These are phyloP conservation scores for Telfairia occidentalis DNA, from an alignment of 331 rosid species.

Conservation along the genomic window DNA sequence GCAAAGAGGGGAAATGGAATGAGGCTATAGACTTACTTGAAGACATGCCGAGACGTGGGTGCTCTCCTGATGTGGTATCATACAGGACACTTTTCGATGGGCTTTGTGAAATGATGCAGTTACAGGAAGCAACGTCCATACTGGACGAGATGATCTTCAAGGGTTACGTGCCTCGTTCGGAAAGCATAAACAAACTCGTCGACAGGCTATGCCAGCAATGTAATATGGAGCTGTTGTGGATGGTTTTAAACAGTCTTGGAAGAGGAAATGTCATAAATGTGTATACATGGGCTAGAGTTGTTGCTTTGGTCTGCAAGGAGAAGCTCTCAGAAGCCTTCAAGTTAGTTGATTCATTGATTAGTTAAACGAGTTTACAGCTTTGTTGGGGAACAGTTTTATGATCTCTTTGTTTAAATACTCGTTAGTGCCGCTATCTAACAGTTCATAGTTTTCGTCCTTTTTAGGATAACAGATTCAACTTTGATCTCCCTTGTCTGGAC, in stretches of 20 bases:
- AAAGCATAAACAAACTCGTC: slow-evolving; percentile 28
- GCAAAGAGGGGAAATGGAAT: slow-evolving; percentile 48
- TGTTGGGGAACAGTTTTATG: neutral
- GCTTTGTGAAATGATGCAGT: slow-evolving; percentile 33
- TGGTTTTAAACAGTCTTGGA: slow-evolving; percentile 29
- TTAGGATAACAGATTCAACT: neutral
- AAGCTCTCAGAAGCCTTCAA: slow-evolving; percentile 21
- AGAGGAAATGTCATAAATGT: slow-evolving; percentile 24
- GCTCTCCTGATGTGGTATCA: slow-evolving; percentile 40
- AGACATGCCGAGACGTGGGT: slow-evolving; percentile 53
- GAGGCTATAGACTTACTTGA: slow-evolving; percentile 58
- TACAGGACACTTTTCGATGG: slow-evolving; percentile 56
- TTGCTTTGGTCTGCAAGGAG: slow-evolving; percentile 36
- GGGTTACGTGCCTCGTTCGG: slow-evolving; percentile 32
- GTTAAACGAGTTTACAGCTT: neutral
- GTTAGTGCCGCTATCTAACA: neutral
- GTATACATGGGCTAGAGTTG: slow-evolving; percentile 29
- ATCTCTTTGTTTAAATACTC: neutral
- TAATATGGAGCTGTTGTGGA: slow-evolving; percentile 29
- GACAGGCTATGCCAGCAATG: slow-evolving; percentile 28
- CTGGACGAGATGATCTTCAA: slow-evolving; percentile 69
- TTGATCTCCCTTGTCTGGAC: neutral
- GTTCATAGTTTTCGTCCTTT: neutral
- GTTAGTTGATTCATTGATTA: slow-evolving; percentile 18
- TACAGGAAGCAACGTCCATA: slow-evolving; percentile 42